phyloP scores from a whole-genome alignment of 768 basidiomycete genomes.

The Mycena amicta region DNA sequence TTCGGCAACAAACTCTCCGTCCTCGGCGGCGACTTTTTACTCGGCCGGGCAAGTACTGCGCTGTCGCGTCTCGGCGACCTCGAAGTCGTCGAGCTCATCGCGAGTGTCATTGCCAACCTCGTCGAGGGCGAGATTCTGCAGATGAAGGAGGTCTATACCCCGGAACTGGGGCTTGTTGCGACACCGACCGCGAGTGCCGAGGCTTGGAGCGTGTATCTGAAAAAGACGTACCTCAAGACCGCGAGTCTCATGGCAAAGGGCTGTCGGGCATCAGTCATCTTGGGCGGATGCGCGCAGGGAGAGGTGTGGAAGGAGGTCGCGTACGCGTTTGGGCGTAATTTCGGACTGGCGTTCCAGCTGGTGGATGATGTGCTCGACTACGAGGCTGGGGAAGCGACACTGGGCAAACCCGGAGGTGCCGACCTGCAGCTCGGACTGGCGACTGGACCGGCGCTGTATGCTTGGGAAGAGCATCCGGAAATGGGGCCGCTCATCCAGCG shows the following conservation, averaged over 20 bases:
- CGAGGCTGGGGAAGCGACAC: constrained; percentile 68
- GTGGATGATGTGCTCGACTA: constrained; percentile 97
- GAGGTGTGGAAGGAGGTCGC: constrained; percentile 92
- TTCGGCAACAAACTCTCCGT: constrained; percentile 95
- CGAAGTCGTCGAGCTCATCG: constrained; percentile 92
- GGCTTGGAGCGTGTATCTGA: constrained; percentile 82
- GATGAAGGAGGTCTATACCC: constrained; percentile 56
- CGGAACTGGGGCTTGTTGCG: constrained; percentile 33
- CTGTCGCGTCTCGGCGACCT: constrained; percentile 82
- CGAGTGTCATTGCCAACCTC: constrained; percentile 89
- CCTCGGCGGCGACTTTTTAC: constrained; percentile 93
- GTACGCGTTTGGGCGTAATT: constrained; percentile 93
- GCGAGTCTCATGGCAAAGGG: constrained; percentile 94
- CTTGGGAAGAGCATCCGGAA: constrained; percentile 91
- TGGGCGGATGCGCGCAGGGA: constrained; percentile 83
- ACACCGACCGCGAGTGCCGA: constrained; percentile 32
- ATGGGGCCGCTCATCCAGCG: constrained; percentile 85
- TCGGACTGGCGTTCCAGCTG: constrained; percentile 96
- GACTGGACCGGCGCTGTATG: constrained; percentile 92
- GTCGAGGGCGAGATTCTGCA: constrained; percentile 97
- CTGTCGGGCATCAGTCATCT: constrained; percentile 80
- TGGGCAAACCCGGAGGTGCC: constrained; percentile 92
- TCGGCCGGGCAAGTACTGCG: constrained; percentile 88
- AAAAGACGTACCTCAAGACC: constrained; percentile 93
- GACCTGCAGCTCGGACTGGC: constrained; percentile 84